Percentiles rank a stretch among this genome's conserved stretches.
Evolutionary conservation across 208 protist species (phyloP).

Genomic region (Naegleria gruberi): DNA sequence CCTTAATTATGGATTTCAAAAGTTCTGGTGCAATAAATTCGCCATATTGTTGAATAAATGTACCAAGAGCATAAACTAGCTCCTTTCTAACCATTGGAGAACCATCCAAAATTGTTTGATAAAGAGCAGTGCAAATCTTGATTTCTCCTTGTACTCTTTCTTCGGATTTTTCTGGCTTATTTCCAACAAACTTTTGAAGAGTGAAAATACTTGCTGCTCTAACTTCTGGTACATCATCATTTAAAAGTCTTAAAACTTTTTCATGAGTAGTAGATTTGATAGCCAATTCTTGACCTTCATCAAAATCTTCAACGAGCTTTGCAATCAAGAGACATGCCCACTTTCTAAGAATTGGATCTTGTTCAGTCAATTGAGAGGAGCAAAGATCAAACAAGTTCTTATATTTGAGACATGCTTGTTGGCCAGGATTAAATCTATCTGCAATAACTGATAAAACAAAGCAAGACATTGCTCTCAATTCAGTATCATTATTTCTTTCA

Average conservation of each 20-base stretch:
- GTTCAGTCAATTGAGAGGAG: not conserved
- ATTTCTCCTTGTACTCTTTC: slow-evolving; percentile 4
- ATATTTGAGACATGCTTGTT: slow-evolving; percentile 1
- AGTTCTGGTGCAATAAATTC: slow-evolving; percentile 10
- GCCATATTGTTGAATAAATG: not conserved
- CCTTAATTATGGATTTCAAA: not conserved
- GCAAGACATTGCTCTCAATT: slow-evolving; percentile 76
- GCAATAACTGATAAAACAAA: slow-evolving; percentile 71
- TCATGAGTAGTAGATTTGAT: not conserved
- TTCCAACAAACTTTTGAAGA: not conserved
- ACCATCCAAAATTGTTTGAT: not conserved
- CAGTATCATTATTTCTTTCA: slow-evolving; percentile 51
- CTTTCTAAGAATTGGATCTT: slow-evolving; percentile 36
- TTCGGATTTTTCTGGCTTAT: not conserved
- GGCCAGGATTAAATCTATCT: slow-evolving; percentile 27
- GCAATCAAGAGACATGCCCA: slow-evolving; percentile 50
- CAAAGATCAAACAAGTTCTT: not conserved
- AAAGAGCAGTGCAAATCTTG: not conserved
- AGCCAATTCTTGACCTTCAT: slow-evolving; percentile 33
- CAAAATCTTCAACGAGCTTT: slow-evolving; percentile 49
- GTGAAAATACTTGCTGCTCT: not conserved
- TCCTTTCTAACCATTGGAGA: not conserved
- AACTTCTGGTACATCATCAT: slow-evolving; percentile 1
- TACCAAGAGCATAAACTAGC: slow-evolving; percentile 1
- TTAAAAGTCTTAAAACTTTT: not conserved